Evolutionary conservation across 805 yeast genomes (phyloP).

Genomic region (Saturnispora ahearnii): DNA sequence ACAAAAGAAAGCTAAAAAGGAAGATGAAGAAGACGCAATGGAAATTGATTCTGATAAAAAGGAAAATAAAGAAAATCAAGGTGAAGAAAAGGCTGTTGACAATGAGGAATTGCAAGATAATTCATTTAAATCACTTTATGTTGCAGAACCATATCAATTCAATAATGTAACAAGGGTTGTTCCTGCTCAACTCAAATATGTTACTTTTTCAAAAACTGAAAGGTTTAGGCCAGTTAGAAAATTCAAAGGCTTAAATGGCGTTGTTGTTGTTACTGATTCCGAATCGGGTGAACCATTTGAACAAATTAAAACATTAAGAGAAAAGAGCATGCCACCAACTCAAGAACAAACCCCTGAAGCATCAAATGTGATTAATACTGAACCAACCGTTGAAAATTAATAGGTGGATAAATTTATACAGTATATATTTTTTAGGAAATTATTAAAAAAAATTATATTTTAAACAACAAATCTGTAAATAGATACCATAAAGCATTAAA

Average conservation of each 20-base stretch:
- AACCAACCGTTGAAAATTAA: neutral
- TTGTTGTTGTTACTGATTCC: constrained; percentile 61
- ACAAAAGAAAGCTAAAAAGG: constrained; percentile 35
- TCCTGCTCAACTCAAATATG: constrained; percentile 78
- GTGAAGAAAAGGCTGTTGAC: constrained; percentile 16
- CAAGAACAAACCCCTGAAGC: constrained; percentile 66
- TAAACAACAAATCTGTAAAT: too few species aligned
- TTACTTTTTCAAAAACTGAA: constrained; percentile 65
- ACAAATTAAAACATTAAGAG: constrained; percentile 76
- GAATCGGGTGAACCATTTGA: constrained; percentile 52
- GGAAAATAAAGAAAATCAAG: constrained; percentile 30
- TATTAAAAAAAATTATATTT: neutral
- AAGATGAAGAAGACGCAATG: constrained; percentile 36
- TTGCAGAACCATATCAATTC: constrained; percentile 58
- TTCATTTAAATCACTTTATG: constrained; percentile 36
- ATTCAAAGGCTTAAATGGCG: constrained; percentile 59
- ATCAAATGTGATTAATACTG: constrained; percentile 42
- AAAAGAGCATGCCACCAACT: constrained; percentile 54
- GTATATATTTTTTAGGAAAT: neutral
- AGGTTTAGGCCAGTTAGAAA: constrained; percentile 80
- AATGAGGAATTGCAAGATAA: constrained; percentile 25
- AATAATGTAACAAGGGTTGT: constrained; percentile 79
- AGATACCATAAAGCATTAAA: too few species aligned
- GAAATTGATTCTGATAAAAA: constrained; percentile 30
- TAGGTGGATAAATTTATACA: neutral